Evolutionary conservation across 2,329 filamentous ascomycete genomes (phyloP).

Genomic region (Dactylonectria estremocensis): DNA sequence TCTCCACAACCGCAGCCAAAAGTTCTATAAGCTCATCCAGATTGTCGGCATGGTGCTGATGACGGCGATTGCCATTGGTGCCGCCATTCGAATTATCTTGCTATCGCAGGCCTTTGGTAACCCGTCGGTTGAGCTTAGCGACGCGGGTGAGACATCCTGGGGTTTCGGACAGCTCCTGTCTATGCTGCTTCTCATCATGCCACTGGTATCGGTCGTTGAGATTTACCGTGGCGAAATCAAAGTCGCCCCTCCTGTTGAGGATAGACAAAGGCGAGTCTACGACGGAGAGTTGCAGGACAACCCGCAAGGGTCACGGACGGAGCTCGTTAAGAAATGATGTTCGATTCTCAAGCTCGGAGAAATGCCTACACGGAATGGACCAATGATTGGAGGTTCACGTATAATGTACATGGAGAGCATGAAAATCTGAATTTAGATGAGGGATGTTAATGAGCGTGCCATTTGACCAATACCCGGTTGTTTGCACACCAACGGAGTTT

Average conservation of each 20-base stretch:
- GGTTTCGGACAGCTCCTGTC: conserved; percentile 45
- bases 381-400: not conserved
- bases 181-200: conserved; percentile 44
- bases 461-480: not conserved
- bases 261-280: conserved; percentile 56
- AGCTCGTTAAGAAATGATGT: conserved; percentile 53
- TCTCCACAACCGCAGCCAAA: conserved; percentile 69
- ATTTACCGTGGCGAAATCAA: conserved; percentile 66
- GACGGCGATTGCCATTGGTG: conserved; percentile 70
- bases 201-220: conserved; percentile 71
- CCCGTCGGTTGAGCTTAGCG: conserved; percentile 45
- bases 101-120: conserved; percentile 71
- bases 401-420: not conserved
- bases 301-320: conserved; percentile 54
- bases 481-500: not conserved
- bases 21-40: conserved; percentile 70
- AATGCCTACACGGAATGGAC: conserved; percentile 27
- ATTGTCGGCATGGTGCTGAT: conserved; percentile 69
- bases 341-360: conserved; percentile 53
- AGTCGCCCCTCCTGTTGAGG: conserved; percentile 59
- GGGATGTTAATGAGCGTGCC: conserved; percentile 1
- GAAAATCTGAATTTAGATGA: not conserved
- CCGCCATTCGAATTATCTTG: conserved; percentile 69
- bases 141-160: conserved; percentile 44
- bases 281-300: conserved; percentile 59